phyloP scores from a whole-genome alignment of 306 rosid genomes.

The Ormosia semicastrata region DNA sequence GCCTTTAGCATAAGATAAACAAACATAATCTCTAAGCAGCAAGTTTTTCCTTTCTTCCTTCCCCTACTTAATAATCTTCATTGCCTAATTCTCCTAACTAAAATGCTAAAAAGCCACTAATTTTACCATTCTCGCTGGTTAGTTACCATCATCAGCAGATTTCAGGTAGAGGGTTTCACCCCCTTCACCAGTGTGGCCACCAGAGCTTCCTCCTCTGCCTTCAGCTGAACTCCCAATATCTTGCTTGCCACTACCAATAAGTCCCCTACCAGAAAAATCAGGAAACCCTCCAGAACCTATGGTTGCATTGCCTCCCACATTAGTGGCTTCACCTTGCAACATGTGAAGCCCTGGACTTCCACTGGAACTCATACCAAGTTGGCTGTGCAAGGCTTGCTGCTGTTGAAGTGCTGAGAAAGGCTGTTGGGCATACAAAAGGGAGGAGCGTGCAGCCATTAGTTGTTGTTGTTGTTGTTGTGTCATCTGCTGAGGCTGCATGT shows the following conservation, averaged over 20 bases:
- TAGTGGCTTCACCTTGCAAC: constrained; percentile 58
- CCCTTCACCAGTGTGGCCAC: constrained; percentile 71
- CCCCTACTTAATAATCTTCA: constrained; percentile 19
- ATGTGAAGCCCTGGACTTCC: constrained; percentile 77
- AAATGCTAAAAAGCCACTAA: constrained; percentile 22
- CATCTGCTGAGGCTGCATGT: constrained; percentile 92
- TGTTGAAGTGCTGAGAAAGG: constrained; percentile 74
- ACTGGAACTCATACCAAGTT: constrained; percentile 70
- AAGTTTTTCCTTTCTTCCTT: background rate
- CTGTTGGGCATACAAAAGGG: constrained; percentile 88
- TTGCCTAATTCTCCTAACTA: constrained; percentile 33
- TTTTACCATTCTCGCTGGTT: constrained; percentile 19
- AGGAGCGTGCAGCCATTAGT: constrained; percentile 85
- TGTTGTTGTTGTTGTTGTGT: constrained; percentile 86
- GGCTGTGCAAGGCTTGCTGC: constrained; percentile 79
- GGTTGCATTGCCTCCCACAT: constrained; percentile 56
- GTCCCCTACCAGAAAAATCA: constrained; percentile 54
- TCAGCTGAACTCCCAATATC: constrained; percentile 66
- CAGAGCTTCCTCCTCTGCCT: constrained; percentile 76
- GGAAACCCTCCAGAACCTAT: constrained; percentile 66
- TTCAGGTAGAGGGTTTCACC: constrained; percentile 81
- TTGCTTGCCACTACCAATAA: constrained; percentile 67
- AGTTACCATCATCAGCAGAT: constrained; percentile 68
- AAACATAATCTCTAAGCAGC: constrained; percentile 18
- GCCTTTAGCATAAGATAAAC: constrained; percentile 15